These are phyloP conservation scores for Phyllosticta capitalensis DNA, from an alignment of 2,329 filamentous ascomycete species.

Conservation along the genomic window DNA sequence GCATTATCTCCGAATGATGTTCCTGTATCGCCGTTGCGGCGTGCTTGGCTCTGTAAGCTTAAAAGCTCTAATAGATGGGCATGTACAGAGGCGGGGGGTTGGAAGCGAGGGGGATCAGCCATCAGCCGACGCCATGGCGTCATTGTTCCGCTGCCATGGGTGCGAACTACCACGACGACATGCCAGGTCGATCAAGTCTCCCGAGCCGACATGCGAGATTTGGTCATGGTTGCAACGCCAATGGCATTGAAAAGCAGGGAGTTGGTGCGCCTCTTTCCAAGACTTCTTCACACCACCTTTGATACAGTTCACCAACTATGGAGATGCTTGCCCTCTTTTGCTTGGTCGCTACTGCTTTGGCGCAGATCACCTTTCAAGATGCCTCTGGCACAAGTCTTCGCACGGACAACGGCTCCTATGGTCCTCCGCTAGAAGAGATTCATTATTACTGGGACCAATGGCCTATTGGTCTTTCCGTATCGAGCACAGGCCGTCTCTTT, in stretches of 20 bases:
- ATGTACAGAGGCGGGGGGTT: not conserved
- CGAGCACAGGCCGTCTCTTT: constrained; percentile 40
- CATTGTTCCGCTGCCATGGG: not conserved
- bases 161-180: constrained; percentile 3
- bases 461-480: constrained; percentile 41
- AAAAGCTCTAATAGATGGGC: not conserved
- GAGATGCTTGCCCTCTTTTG: not conserved
- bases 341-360: not conserved
- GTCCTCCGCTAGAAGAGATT: constrained; percentile 39
- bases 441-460: constrained; percentile 41
- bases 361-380: constrained; percentile 6
- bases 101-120: constrained; percentile 9
- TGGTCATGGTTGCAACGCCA: not conserved
- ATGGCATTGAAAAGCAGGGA: not conserved
- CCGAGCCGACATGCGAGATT: not conserved
- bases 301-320: not conserved
- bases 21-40: not conserved
- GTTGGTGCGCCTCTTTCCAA: not conserved
- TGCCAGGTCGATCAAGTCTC: not conserved
- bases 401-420: constrained; percentile 39
- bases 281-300: not conserved
- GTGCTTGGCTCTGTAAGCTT: not conserved
- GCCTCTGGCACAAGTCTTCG: constrained; percentile 25
- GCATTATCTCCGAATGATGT: not conserved
- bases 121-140: constrained; percentile 4